These are phyloP conservation scores for Cynara cardunculus DNA, from an alignment of 129 eudicot genomes.

Conservation along the genomic window DNA sequence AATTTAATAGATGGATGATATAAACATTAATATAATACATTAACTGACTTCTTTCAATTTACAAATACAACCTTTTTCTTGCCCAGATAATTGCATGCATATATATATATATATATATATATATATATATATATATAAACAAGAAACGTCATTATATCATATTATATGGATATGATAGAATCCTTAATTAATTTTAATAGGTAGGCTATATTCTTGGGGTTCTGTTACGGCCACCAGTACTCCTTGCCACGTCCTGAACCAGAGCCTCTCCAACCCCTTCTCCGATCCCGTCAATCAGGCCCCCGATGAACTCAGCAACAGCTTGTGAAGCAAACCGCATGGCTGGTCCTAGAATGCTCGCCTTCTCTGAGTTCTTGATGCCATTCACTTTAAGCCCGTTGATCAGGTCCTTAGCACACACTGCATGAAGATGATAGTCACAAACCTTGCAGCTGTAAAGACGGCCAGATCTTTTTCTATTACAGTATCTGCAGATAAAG, in stretches of 20 bases:
- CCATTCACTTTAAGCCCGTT: slow-evolving; percentile 71
- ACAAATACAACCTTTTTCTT: not conserved
- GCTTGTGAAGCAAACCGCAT: slow-evolving; percentile 79
- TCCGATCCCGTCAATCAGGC: slow-evolving; percentile 77
- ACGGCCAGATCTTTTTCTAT: slow-evolving; percentile 61
- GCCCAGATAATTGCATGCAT: not conserved
- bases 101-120: not conserved
- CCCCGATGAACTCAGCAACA: slow-evolving; percentile 65
- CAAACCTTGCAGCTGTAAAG: slow-evolving; percentile 66
- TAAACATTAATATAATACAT: not conserved
- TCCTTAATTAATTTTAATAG: not conserved
- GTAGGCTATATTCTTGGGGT: not conserved
- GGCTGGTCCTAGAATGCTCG: slow-evolving; percentile 54
- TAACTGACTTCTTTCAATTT: not conserved
- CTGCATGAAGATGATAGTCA: slow-evolving; percentile 75
- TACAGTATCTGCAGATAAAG: slow-evolving; percentile 52
- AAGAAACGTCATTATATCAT: not conserved
- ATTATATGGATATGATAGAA: not conserved
- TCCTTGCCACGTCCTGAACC: slow-evolving; percentile 48
- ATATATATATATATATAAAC: not conserved
- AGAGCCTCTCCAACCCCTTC: slow-evolving; percentile 80
- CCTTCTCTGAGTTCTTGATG: slow-evolving; percentile 39
- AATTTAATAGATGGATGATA: not conserved
- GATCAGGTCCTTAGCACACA: slow-evolving; percentile 66
- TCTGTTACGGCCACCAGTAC: slow-evolving; percentile 3